Conservation (phyloP, 768 basidiomycete genomes). For the Austroboletus eburneus region DNA sequence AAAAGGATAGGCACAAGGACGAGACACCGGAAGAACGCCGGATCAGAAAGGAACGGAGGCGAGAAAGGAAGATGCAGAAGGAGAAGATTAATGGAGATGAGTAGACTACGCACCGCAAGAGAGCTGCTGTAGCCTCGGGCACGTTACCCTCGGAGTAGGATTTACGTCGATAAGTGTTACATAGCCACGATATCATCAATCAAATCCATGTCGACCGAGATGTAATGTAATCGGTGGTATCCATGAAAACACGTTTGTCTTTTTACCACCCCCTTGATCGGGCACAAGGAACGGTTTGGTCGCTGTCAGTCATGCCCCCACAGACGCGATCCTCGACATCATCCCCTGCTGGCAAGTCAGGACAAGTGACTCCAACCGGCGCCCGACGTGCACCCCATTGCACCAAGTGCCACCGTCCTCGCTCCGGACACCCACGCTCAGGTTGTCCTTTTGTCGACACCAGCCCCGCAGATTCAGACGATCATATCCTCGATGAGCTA, state of each 20-base stretch:
- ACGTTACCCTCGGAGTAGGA: too few relatives aligned
- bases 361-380: slow-evolving; percentile 11
- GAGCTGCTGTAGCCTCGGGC: too few relatives aligned
- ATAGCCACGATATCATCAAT: too few relatives aligned
- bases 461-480: too few relatives aligned
- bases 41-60: slow-evolving; percentile 70
- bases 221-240: too few relatives aligned
- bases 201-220: too few relatives aligned
- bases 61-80: slow-evolving; percentile 60
- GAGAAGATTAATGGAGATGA: slow-evolving; percentile 30
- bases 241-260: too few relatives aligned
- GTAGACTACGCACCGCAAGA: slow-evolving; percentile 21
- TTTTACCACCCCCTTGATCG: too few relatives aligned
- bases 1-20: slow-evolving; percentile 65
- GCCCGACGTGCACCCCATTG: slow-evolving; percentile 50
- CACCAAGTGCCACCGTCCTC: slow-evolving; percentile 50
- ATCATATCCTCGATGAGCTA: slow-evolving; percentile 39
- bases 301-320: slow-evolving; percentile 26
- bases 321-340: slow-evolving; percentile 28
- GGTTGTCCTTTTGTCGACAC: slow-evolving; percentile 51
- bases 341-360: slow-evolving; percentile 26
- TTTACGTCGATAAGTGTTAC: too few relatives aligned
- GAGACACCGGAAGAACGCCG: slow-evolving; percentile 78
- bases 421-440: slow-evolving; percentile 57
- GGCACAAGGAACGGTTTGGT: too few relatives aligned